Base-by-base conservation (phyloP, 2,329 filamentous ascomycete species). In the Truncatella angustata region DNA sequence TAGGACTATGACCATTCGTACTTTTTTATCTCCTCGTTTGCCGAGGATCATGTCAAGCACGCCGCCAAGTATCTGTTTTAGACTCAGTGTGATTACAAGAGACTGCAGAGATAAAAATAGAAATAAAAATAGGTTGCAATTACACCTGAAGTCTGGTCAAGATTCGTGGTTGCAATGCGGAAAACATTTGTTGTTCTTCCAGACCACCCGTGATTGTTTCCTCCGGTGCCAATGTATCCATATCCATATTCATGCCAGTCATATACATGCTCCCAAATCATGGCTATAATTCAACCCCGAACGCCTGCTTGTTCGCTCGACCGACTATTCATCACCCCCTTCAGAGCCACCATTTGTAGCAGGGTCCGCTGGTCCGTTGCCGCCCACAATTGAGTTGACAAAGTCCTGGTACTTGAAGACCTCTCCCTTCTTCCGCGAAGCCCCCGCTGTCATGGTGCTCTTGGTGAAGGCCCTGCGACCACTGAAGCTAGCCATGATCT, bases 381-480 rank as follows among this genome's bases (percentile, higher is more conserved):
- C 76, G 2, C 85, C 85, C 60, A 81, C 77, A 46, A 89, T 74
- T 23, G 81, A 86, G 56, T 78, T 81, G 57, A 97, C 90, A 72
- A 97, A 97, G 53, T 99, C 94, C 56, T 90, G 85, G 67, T 97
- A 99, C 63, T 86, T 84, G 71, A 99, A 97, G 1, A 97, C 91
- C 54, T 97, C 93, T 1, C 90, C 90, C 56, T 88, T 80, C 64
- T 86, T 87, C 52, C 79, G 71, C 64, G 86, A 57, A 55, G 82
- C 71, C 56, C 75, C 66, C 62, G 71, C 68, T 23, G 40, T n/a
- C 68, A 74, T 75, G 12, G 47, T 35, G 62, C 70, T 76, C 60
- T 53, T 55, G 40, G 50, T 53, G 50, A 55, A 55, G 2, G 69
- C 12, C 60, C 63, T 37, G 57, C 61, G 80, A 0, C 90, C 90